Percentiles rank a stretch among this genome's conserved stretches.
phyloP scores from a whole-genome alignment of 495 filamentous ascomycete genomes.

The Melanomma pulvis-pyrius region DNA sequence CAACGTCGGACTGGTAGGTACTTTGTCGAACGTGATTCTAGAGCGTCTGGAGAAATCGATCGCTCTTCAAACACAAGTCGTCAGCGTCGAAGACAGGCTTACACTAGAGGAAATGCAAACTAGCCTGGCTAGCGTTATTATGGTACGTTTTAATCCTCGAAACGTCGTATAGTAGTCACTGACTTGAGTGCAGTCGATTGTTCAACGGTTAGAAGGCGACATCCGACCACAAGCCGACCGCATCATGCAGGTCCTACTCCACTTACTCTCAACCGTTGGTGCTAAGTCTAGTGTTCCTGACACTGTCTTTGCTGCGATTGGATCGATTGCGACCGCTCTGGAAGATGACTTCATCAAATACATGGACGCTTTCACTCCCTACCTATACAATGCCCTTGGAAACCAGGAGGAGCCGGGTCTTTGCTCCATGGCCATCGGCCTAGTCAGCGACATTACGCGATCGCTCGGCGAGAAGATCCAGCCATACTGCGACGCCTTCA shows the following conservation, averaged over 20 bases:
- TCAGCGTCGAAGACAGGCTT: conserved; percentile 93
- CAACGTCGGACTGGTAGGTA: conserved; percentile 77
- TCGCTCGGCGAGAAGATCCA: conserved; percentile 86
- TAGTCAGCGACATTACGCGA: conserved; percentile 93
- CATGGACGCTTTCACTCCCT: conserved; percentile 91
- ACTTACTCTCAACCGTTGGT: conserved; percentile 74
- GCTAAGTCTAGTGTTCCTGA: conserved; percentile 94
- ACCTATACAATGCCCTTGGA: conserved; percentile 86
- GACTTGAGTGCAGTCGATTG: conserved; percentile 61
- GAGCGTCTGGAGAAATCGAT: conserved; percentile 89
- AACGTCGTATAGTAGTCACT: background rate
- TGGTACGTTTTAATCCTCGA: conserved; percentile 50
- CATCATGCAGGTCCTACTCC: conserved; percentile 86
- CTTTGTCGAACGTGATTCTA: conserved; percentile 78
- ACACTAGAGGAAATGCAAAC: conserved; percentile 97
- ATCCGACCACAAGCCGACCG: conserved; percentile 87
- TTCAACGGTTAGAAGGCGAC: conserved; percentile 88
- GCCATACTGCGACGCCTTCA: conserved; percentile 94
- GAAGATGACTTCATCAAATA: conserved; percentile 93
- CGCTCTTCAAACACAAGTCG: conserved; percentile 88
- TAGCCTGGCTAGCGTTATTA: conserved; percentile 84
- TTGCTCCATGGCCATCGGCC: conserved; percentile 95
- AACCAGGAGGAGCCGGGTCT: conserved; percentile 94
- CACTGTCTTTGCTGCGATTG: conserved; percentile 85
- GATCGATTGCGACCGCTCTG: conserved; percentile 80